Evolutionary conservation across 2,329 filamentous ascomycete genomes (phyloP).

Genomic region (Arthrobotrys sinensis): DNA sequence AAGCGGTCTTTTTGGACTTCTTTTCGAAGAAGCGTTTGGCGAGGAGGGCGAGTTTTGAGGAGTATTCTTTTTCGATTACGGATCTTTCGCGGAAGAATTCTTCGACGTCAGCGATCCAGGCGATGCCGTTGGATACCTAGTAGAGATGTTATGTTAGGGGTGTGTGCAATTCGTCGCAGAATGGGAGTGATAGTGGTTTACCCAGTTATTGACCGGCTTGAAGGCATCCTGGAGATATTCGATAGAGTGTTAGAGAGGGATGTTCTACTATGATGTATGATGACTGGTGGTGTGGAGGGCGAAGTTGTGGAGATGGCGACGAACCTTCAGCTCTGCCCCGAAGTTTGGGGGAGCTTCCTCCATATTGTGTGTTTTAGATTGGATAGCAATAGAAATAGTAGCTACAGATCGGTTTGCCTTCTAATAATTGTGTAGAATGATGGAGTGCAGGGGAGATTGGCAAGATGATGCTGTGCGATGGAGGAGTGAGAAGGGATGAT

Average conservation of each 20-base stretch:
- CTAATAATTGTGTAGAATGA: not conserved
- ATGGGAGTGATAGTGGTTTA: conserved; percentile 66
- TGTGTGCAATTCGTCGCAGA: conserved; percentile 1
- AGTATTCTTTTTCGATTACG: conserved; percentile 96
- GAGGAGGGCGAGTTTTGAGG: conserved; percentile 85
- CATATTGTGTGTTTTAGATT: conserved; percentile 55
- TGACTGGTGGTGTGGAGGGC: not conserved
- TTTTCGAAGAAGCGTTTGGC: conserved; percentile 98
- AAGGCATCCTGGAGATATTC: conserved; percentile 82
- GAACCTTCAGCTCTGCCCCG: conserved; percentile 91
- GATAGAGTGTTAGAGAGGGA: conserved; percentile 23
- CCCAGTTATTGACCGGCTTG: conserved; percentile 93
- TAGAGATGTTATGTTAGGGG: conserved; percentile 1
- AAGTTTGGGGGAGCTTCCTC: conserved; percentile 88
- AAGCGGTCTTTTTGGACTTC: conserved; percentile 90
- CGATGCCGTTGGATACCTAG: conserved; percentile 84
- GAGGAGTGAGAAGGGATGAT: not conserved
- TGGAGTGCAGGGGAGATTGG: not conserved
- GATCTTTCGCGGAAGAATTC: conserved; percentile 97
- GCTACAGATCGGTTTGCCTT: too few relatives aligned
- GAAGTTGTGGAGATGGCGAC: conserved; percentile 61
- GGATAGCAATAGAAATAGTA: too few relatives aligned
- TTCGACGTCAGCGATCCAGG: conserved; percentile 96
- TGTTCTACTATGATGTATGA: conserved; percentile 1
- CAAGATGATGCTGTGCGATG: conserved; percentile 6